Conservation (phyloP, 2,329 filamentous ascomycete species). For the Exophiala dermatitidis region DNA sequence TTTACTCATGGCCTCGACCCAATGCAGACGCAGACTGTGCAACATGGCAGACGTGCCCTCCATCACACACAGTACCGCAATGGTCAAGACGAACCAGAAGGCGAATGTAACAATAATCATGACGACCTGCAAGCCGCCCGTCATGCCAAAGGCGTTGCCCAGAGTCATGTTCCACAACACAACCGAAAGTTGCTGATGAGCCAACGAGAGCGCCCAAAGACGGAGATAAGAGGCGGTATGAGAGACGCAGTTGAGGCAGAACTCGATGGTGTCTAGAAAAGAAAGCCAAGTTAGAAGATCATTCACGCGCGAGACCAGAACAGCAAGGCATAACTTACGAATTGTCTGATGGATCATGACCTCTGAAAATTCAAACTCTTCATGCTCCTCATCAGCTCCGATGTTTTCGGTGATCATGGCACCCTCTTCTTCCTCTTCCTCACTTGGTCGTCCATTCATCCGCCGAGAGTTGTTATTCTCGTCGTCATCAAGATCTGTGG, state of each 20-base stretch:
- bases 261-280: constrained; percentile 50
- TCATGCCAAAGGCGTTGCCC: constrained; percentile 61
- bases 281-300: background rate
- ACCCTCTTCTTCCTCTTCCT: constrained; percentile 70
- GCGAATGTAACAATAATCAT: constrained; percentile 76
- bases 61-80: constrained; percentile 81
- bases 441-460: constrained; percentile 57
- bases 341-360: constrained; percentile 99
- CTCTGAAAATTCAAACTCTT: constrained; percentile 95
- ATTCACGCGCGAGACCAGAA: background rate
- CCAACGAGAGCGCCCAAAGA: constrained; percentile 93
- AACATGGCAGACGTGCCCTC: constrained; percentile 95
- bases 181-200: constrained; percentile 93
- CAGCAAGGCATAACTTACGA: constrained; percentile 51
- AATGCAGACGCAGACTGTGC: constrained; percentile 83
- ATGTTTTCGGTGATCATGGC: constrained; percentile 87
- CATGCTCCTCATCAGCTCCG: constrained; percentile 63
- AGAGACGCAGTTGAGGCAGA: constrained; percentile 97
- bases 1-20: constrained; percentile 97
- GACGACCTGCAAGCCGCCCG: constrained; percentile 63
- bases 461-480: constrained; percentile 26
- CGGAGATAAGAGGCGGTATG: constrained; percentile 98
- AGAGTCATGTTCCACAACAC: constrained; percentile 97
- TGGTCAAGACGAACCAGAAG: constrained; percentile 81
- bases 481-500: constrained; percentile 81